A percentile compares a stretch with the other conserved stretches of the same genome.
Evolutionary conservation across 2,329 filamentous ascomycete genomes (phyloP).

Genomic region (Epichloe sp.): DNA sequence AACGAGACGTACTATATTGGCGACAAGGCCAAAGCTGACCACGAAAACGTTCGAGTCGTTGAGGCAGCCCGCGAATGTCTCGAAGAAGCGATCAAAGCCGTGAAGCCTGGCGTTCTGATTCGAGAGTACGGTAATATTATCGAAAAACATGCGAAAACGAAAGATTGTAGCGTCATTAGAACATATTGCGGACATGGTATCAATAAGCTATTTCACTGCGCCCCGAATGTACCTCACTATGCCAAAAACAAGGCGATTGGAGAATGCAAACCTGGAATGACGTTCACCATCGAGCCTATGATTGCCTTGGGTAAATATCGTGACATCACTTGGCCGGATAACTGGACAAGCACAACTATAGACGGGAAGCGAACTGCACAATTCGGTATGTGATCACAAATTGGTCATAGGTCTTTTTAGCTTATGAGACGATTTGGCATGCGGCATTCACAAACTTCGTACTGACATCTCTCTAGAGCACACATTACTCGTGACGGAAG

Average conservation of each 20-base stretch:
- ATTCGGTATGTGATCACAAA: conserved; percentile 52
- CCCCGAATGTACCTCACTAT: conserved; percentile 93
- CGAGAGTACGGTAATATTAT: conserved; percentile 89
- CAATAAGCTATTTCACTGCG: conserved; percentile 84
- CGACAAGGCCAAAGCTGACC: conserved; percentile 68
- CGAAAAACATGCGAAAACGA: conserved; percentile 82
- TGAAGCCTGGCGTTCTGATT: conserved; percentile 88
- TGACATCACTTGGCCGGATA: conserved; percentile 95
- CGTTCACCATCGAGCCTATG: conserved; percentile 99
- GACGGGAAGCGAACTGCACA: conserved; percentile 87
- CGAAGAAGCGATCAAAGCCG: conserved; percentile 77
- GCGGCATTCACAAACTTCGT: neutral
- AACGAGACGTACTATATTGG: conserved; percentile 99
- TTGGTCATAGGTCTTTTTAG: neutral
- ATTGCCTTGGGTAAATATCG: conserved; percentile 82
- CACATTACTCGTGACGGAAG: conserved; percentile 70
- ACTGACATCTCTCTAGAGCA: conserved; percentile 42
- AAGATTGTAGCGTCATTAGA: conserved; percentile 79
- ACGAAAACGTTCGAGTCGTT: conserved; percentile 79
- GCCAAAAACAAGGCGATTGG: conserved; percentile 97
- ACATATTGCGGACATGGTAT: conserved; percentile 96
- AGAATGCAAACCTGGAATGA: conserved; percentile 90
- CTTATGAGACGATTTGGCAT: neutral
- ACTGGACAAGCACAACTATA: conserved; percentile 91
- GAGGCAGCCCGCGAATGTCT: conserved; percentile 83